Percentiles rank a stretch among this genome's conserved stretches.
These are phyloP conservation scores for Sphaerostilbella broomeana DNA, from an alignment of 2,329 filamentous ascomycete genomes.

Conservation along the genomic window DNA sequence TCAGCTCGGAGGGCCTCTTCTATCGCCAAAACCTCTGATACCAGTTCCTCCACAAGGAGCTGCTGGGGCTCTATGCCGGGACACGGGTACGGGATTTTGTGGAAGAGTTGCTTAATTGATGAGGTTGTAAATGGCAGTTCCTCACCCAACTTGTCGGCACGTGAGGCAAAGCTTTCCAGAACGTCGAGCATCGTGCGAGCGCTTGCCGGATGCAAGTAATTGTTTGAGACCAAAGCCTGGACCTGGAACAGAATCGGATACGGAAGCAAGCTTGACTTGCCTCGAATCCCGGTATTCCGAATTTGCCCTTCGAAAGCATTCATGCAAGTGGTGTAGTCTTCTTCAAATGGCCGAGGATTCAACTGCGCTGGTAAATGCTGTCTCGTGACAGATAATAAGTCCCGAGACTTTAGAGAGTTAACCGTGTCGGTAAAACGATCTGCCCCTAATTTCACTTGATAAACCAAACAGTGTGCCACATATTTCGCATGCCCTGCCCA, in stretches of 20 bases:
- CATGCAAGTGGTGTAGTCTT: slow-evolving; percentile 22
- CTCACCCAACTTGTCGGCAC: slow-evolving; percentile 19
- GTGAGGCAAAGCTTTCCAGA: slow-evolving; percentile 30
- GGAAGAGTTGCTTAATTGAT: slow-evolving; percentile 47
- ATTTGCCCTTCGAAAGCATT: slow-evolving; percentile 27
- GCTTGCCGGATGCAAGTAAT: slow-evolving; percentile 50
- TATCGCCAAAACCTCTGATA: slow-evolving; percentile 31
- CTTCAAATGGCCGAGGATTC: slow-evolving; percentile 5
- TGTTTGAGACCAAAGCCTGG: slow-evolving; percentile 56
- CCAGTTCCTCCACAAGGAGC: slow-evolving; percentile 35
- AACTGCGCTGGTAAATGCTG: slow-evolving; percentile 17
- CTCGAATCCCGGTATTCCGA: slow-evolving; percentile 16
- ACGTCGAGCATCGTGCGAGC: slow-evolving; percentile 40
- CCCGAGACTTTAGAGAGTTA: slow-evolving; percentile 18
- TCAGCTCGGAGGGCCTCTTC: slow-evolving; percentile 32
- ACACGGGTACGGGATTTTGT: slow-evolving; percentile 47
- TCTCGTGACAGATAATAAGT: slow-evolving; percentile 21
- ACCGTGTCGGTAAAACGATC: slow-evolving; percentile 13
- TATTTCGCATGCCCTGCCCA: slow-evolving; percentile 27
- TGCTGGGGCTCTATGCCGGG: slow-evolving; percentile 40
- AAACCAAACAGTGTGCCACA: slow-evolving; percentile 39
- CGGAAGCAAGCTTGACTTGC: slow-evolving; percentile 26
- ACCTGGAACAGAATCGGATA: slow-evolving; percentile 57
- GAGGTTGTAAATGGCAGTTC: slow-evolving; percentile 40
- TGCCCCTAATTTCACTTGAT: slow-evolving; percentile 26